Conservation (phyloP, 2,329 filamentous ascomycete genomes). For the Penicillium janthinellum region DNA sequence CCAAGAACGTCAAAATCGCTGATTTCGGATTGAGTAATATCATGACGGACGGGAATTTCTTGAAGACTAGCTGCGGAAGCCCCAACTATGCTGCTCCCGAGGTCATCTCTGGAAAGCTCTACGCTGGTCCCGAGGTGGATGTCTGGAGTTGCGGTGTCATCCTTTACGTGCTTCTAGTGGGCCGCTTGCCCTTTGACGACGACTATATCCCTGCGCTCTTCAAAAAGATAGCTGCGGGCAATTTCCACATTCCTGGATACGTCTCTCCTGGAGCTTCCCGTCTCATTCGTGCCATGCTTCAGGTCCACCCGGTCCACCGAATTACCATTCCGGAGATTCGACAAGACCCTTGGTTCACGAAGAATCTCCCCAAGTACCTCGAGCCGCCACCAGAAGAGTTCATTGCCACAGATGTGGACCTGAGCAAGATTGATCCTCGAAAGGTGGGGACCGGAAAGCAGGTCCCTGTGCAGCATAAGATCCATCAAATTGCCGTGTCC, state of each 20-base stretch:
- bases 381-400: conserved; percentile 88
- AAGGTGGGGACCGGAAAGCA: conserved; percentile 79
- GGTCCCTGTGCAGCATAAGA: conserved; percentile 77
- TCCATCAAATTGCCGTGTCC: conserved; percentile 88
- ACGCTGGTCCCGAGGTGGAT: conserved; percentile 95
- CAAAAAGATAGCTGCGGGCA: conserved; percentile 94
- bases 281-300: conserved; percentile 88
- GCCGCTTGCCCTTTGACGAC: conserved; percentile 87
- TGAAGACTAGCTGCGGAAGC: conserved; percentile 97
- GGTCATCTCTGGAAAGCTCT: conserved; percentile 96
- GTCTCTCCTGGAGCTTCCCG: conserved; percentile 75
- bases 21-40: conserved; percentile 99
- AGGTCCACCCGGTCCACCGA: conserved; percentile 91
- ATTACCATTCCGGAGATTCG: conserved; percentile 94
- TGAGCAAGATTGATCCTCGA: conserved; percentile 81
- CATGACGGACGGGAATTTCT: conserved; percentile 99
- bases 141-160: conserved; percentile 74
- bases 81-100: conserved; percentile 98
- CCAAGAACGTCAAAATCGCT: conserved; percentile 98
- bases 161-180: conserved; percentile 66
- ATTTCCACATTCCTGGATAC: conserved; percentile 89
- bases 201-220: conserved; percentile 97
- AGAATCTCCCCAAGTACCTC: conserved; percentile 83
- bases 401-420: conserved; percentile 89
- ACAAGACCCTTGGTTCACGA: conserved; percentile 89